Conservation (phyloP, 805 yeast genomes). For the Starmerella kuoi region DNA sequence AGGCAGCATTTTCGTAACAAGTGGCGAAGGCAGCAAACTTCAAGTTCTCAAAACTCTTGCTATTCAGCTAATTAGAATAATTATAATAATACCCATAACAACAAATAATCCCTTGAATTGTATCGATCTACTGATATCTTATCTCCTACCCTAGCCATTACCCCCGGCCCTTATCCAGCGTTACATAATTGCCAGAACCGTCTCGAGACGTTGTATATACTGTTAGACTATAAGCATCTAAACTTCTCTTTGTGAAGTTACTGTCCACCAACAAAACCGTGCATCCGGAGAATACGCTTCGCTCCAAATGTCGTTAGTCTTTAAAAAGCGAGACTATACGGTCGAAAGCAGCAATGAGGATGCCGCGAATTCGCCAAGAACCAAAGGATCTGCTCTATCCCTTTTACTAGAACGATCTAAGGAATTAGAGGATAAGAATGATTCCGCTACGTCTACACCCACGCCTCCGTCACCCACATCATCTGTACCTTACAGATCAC, state of each 20-base stretch:
- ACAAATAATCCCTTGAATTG: too few species aligned
- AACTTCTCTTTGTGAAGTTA: too few species aligned
- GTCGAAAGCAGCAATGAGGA: neutral
- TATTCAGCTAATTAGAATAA: too few species aligned
- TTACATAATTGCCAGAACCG: constrained; percentile 6
- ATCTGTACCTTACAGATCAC: constrained; percentile 1
- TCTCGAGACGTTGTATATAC: too few species aligned
- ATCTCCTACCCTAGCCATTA: constrained; percentile 1
- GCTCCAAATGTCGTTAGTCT: constrained; percentile 16
- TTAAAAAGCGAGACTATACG: constrained; percentile 17
- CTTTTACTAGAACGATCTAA: constrained; percentile 19
- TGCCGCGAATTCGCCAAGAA: constrained; percentile 1
- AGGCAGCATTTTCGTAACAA: too few species aligned
- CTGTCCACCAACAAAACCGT: too few species aligned
- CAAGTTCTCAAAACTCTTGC: too few species aligned
- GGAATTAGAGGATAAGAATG: constrained; percentile 2
- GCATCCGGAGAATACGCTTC: neutral
- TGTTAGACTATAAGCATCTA: too few species aligned
- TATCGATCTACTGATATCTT: neutral
- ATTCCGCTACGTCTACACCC: neutral
- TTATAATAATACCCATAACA: too few species aligned
- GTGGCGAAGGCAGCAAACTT: too few species aligned
- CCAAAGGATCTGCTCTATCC: constrained; percentile 21
- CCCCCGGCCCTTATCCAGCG: constrained; percentile 6
- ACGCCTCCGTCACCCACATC: neutral